Evolutionary conservation across 208 protist species (phyloP), one percentile per base, ranked within the genome.

Genomic region (Angomonas deanei): DNA sequence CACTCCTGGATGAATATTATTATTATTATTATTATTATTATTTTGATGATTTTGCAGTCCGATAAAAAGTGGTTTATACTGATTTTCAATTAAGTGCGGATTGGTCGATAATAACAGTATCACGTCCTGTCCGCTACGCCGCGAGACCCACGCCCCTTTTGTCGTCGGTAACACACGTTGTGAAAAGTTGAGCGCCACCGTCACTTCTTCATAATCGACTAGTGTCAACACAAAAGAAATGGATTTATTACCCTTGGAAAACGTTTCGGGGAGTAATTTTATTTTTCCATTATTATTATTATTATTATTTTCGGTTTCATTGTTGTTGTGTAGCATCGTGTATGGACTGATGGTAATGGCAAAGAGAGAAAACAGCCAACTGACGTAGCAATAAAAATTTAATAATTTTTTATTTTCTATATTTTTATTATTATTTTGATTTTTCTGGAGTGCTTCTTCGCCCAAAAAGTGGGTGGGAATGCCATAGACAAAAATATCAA

Each of bases 101-200:
- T 42, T 42, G 15, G 8, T 42, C 36, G 36, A 42, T 42, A 42
- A 42, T 42, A 53, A 24, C 23, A 23, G 47, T 23, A 28, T 28
- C 8, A 53, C 19, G 8, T 53, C 47, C 23, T 53, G n/a, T 6
- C 47, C 5, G 47, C 21, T 5, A 24, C 23, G 47, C 11, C 8
- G 3, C 47, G 47, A 62, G 30, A 76, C 32, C 70, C 70, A 76
- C 11, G 31, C 64, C 11, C 70, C 70, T 17, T 64, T 64, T 21
- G 48, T 15, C 15, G 71, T 77, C 57, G 58, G 68, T 13, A 77
- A 57, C 36, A 77, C 59, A 10, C 71, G 64, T 26, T 72, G 65
- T 24, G 69, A 66, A 38, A 57, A 72, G 39, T 70, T 76, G 27
- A 76, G 64, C 8, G 64, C 70, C 11, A 76, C 70, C 19, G 63